Conservation (phyloP, 768 basidiomycete species). For the Gloeophyllum trabeum region DNA sequence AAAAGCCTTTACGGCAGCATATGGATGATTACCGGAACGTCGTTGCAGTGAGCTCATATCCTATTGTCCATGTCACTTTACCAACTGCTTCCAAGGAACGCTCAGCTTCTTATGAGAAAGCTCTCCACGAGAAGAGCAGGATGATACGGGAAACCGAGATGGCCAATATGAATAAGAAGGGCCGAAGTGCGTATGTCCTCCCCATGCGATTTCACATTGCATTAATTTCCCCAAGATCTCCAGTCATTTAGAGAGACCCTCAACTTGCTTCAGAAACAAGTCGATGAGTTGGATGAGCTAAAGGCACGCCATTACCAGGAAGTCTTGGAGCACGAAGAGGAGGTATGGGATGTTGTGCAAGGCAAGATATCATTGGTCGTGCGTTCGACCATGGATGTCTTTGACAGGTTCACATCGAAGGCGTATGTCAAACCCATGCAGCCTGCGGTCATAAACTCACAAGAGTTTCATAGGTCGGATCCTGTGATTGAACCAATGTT, state of each 20-base stretch:
- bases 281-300: slow-evolving; percentile 83
- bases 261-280: slow-evolving; percentile 71
- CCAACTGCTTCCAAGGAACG: slow-evolving; percentile 49
- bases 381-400: slow-evolving; percentile 86
- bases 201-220: neutral
- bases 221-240: slow-evolving; percentile 43
- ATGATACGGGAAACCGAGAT: slow-evolving; percentile 80
- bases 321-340: slow-evolving; percentile 86
- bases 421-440: slow-evolving; percentile 40
- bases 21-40: slow-evolving; percentile 68
- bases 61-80: slow-evolving; percentile 1
- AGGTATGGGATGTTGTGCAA: slow-evolving; percentile 91
- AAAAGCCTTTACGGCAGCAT: slow-evolving; percentile 80
- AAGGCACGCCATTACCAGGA: slow-evolving; percentile 81
- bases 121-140: slow-evolving; percentile 73
- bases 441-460: neutral
- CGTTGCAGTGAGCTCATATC: slow-evolving; percentile 41
- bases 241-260: slow-evolving; percentile 83
- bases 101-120: slow-evolving; percentile 72
- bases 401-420: slow-evolving; percentile 79
- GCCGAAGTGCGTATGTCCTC: slow-evolving; percentile 63
- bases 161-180: slow-evolving; percentile 74
- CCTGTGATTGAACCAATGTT: slow-evolving; percentile 87
- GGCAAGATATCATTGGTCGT: slow-evolving; percentile 80
- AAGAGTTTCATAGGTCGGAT: slow-evolving; percentile 46